Conservation (phyloP, 2,329 filamentous ascomycete genomes). For the Laburnicola sp. region DNA sequence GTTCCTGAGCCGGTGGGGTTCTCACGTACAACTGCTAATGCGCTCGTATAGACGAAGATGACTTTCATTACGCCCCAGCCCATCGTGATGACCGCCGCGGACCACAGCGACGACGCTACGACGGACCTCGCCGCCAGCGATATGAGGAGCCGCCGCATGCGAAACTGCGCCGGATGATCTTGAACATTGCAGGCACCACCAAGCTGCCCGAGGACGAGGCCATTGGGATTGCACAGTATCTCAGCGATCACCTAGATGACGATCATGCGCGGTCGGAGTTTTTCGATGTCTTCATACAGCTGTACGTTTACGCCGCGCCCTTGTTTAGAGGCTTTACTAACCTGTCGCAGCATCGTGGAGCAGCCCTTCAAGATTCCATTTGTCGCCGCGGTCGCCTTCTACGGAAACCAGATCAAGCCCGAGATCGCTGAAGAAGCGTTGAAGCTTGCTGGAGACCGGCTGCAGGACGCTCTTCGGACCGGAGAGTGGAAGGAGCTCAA, state of each 20-base stretch:
- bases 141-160: slow-evolving; percentile 41
- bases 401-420: slow-evolving; percentile 75
- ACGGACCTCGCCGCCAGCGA: slow-evolving; percentile 32
- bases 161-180: slow-evolving; percentile 39
- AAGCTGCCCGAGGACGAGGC: slow-evolving; percentile 44
- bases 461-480: slow-evolving; percentile 68
- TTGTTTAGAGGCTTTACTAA: slow-evolving; percentile 19
- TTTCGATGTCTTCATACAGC: slow-evolving; percentile 71
- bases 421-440: slow-evolving; percentile 75
- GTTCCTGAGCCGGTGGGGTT: slow-evolving; percentile 14
- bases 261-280: slow-evolving; percentile 74
- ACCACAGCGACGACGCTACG: slow-evolving; percentile 34
- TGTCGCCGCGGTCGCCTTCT: slow-evolving; percentile 78
- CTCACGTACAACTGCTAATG: slow-evolving; percentile 8
- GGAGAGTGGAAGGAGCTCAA: slow-evolving; percentile 92
- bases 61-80: slow-evolving; percentile 23
- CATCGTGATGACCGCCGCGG: slow-evolving; percentile 36
- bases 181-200: slow-evolving; percentile 45
- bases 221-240: slow-evolving; percentile 58
- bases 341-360: slow-evolving; percentile 64
- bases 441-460: slow-evolving; percentile 60
- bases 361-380: slow-evolving; percentile 99
- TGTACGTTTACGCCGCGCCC: slow-evolving; percentile 53
- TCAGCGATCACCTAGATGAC: slow-evolving; percentile 78
- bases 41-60: slow-evolving; percentile 29